Evolutionary conservation across 805 yeast genomes (phyloP), one percentile per base, ranked within the genome.

Genomic region (Kuraishia hungarica): DNA sequence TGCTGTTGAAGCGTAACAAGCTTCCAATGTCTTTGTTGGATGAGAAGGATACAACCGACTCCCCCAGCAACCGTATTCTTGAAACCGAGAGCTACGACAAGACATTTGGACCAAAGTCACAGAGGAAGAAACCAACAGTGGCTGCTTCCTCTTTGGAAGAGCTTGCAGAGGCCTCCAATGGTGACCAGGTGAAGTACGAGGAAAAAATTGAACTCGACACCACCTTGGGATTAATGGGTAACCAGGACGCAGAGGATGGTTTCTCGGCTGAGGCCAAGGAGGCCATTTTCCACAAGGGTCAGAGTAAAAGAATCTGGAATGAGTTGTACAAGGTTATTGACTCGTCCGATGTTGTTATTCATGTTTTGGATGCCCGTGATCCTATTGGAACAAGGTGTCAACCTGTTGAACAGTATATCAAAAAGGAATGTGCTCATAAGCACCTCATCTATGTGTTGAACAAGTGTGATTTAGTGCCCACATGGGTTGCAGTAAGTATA

Each of bases 401-500:
- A 63, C 81, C 96, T 1, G 97, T 93, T 55, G 97, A 94, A 71
- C 91, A 90, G 65, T 92, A 90, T 68, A 89, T 93, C 69, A 83
- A 80, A 63, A 93, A 89, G 61, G 99, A 93, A 73, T 91, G 96
- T 67, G 89, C 98, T 15, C 99, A 94, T 69, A 93, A 93, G 74
- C 99, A 94, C 78, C 78, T 93, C 75, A 87, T 93, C 62, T 92
- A 87, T 68, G 97, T 94, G 56, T 76, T 93, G 73, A 93, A 93
- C 81, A 93, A 93, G 79, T 92, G 97, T 81, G 99, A 93, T 78
- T 83, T 93, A 66, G 97, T 93, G 53, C 99, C 99, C 60, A 93
- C 97, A 51, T 93, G 98, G 97, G 97, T 90, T 66, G 97, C 98
- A 66, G 98, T 92, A 90, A 81, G 98, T 91, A 72, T 67, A n/a